phyloP scores from a whole-genome alignment of 495 filamentous ascomycete species.

The Talaromyces ruber region DNA sequence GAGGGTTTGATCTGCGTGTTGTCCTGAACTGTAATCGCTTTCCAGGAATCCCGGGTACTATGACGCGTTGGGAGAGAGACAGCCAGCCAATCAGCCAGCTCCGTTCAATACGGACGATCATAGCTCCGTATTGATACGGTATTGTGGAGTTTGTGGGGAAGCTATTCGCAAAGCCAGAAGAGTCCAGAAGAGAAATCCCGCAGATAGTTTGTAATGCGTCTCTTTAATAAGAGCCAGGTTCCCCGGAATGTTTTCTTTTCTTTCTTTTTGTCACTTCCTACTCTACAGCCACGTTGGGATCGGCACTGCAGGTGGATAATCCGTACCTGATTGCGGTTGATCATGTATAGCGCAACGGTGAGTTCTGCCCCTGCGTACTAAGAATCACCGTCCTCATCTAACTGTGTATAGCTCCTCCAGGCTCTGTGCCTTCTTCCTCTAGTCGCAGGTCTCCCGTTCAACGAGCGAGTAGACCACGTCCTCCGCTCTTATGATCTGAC shows the following conservation, averaged over 20 bases:
- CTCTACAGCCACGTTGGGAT: background rate
- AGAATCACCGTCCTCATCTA: background rate
- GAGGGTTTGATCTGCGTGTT: background rate
- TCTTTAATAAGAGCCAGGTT: background rate
- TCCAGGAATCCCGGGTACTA: background rate
- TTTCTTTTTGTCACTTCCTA: background rate
- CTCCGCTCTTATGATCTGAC: background rate
- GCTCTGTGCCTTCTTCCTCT: slow-evolving; percentile 1
- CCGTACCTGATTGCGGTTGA: background rate
- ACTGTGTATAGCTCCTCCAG: background rate
- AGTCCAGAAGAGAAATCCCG: background rate
- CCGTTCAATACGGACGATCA: background rate
- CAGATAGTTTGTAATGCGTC: too few relatives aligned
- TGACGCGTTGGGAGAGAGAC: background rate
- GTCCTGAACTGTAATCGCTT: background rate
- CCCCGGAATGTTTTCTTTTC: background rate
- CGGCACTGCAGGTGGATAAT: background rate
- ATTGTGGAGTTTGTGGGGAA: background rate
- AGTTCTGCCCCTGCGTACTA: background rate
- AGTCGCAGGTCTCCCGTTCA: background rate
- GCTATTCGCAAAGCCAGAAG: background rate
- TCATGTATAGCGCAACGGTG: background rate
- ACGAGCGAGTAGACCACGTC: slow-evolving; percentile 3
- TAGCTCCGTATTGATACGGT: background rate
- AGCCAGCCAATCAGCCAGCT: background rate